A percentile compares a stretch with the other conserved stretches of the same genome.
Evolutionary conservation across 345 rosid species (phyloP).

Genomic region (Rhizophora apiculata): DNA sequence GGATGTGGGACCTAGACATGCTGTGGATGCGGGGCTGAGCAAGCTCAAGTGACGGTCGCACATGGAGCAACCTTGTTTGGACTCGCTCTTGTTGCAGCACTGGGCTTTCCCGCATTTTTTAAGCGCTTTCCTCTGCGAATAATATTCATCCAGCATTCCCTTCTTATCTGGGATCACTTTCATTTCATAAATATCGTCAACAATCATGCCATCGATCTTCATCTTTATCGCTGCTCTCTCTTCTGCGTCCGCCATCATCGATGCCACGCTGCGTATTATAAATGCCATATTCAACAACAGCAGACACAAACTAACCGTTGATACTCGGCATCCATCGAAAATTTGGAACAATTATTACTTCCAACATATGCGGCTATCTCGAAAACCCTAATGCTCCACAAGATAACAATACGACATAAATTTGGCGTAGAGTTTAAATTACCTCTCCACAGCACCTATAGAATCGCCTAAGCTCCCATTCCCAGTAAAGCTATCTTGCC

Average conservation of each 20-base stretch:
- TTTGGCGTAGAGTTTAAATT: conserved; percentile 24
- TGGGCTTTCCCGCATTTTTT: background rate
- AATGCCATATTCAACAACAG: conserved; percentile 19
- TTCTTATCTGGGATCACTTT: background rate
- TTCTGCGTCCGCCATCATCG: conserved; percentile 38
- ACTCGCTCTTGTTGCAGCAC: conserved; percentile 25
- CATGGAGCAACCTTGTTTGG: conserved; percentile 23
- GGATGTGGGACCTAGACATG: background rate
- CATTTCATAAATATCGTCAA: conserved; percentile 29
- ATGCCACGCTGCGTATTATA: conserved; percentile 38
- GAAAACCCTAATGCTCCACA: conserved; percentile 49
- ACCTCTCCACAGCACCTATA: conserved; percentile 59
- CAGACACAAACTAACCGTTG: conserved; percentile 20
- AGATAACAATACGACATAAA: conserved; percentile 9
- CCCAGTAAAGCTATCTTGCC: conserved; percentile 52
- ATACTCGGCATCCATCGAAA: conserved; percentile 20
- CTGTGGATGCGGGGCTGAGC: conserved; percentile 1
- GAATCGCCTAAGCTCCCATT: conserved; percentile 69
- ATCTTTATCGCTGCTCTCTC: conserved; percentile 20
- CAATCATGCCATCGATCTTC: conserved; percentile 32
- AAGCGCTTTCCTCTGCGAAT: conserved; percentile 13
- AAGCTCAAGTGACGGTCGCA: conserved; percentile 24
- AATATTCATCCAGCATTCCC: conserved; percentile 18
- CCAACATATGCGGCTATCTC: conserved; percentile 13
- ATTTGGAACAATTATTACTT: conserved; percentile 34